Base-by-base conservation (phyloP, 169 alveolate species). In the Eimeria falciformis region DNA sequence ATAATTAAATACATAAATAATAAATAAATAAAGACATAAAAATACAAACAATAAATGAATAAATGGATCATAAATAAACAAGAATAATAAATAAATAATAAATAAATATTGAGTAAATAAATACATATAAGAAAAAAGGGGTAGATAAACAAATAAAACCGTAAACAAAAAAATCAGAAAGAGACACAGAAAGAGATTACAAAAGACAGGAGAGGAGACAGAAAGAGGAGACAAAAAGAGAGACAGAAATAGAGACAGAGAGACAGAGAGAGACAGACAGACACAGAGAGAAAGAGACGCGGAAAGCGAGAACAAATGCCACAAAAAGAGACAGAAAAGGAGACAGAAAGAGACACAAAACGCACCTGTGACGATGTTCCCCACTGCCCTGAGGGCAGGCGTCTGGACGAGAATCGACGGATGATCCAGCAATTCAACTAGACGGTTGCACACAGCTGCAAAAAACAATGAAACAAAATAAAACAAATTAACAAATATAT, bases 301-400 rank as follows among this genome's bases (percentile, higher is more conserved):
- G 14, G 7, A 50, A 50, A 50, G 14, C n/a, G 62, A 7, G 14
- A 14, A 50, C 62, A 50, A n/a, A n/a, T n/a, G n/a, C n/a, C n/a
- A 50, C 62, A 50, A 7, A 50, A 7, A 50, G n/a, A 50, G 7
- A 50, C 62, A 50, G n/a, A 50, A 7, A 50, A 11, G 14, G 18
- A 58, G 5, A 21, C 71, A 58, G 5, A 58, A 58, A 5, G 33
- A 7, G 7, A 21, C 71, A 58, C 71, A 58, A 9, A 58, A 9
- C 9, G 27, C 18, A 47, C 98, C 94, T 37, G 95, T 85, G 27
- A 94, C 95, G 89, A 97, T 94, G 95, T 98, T 99, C 33, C 99
- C 99, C 25, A 99, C 97, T n/a, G 99, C 96, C 65, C 99, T 71
- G 5, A 99, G 95, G 3, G 99, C 98, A 17, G 99, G 99, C 7